These are phyloP conservation scores for Arthrobotrys sphaeroides DNA, from an alignment of 2,329 filamentous ascomycete species.

Conservation along the genomic window DNA sequence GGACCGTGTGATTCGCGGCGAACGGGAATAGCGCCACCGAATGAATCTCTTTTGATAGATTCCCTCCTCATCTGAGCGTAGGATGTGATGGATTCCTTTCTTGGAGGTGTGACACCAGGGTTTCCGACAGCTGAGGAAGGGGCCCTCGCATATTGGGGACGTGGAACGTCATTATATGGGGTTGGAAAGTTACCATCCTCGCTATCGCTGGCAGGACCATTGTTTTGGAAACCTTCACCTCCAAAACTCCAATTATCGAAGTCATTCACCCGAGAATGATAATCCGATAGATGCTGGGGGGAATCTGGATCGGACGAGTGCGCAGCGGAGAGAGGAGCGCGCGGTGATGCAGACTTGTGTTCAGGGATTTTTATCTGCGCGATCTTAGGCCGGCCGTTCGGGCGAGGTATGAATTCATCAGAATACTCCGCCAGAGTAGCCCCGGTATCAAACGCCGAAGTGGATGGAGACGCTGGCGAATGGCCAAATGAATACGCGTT, in stretches of 20 bases:
- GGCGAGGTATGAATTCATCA: constrained; percentile 26
- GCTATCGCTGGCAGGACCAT: not conserved
- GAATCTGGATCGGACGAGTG: constrained; percentile 14
- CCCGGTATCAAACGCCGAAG: constrained; percentile 26
- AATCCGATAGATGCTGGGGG: constrained; percentile 5
- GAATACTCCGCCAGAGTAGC: constrained; percentile 31
- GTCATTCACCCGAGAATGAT: not conserved
- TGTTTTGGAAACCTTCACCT: not conserved
- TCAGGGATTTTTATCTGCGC: constrained; percentile 40
- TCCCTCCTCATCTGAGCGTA: constrained; percentile 49
- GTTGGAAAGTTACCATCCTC: constrained; percentile 26
- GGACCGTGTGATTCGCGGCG: constrained; percentile 42
- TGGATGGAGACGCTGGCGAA: constrained; percentile 31
- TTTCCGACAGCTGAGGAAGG: constrained; percentile 49
- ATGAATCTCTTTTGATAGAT: constrained; percentile 39
- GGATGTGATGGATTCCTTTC: constrained; percentile 35
- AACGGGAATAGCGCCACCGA: constrained; percentile 19
- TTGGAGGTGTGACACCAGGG: not conserved
- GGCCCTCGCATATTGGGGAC: constrained; percentile 39
- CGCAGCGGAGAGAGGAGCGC: constrained; percentile 22
- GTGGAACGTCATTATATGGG: constrained; percentile 26
- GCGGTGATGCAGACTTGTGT: constrained; percentile 10
- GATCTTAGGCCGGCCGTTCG: constrained; percentile 9
- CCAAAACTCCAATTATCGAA: constrained; percentile 44
- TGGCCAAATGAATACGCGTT: constrained; percentile 26